These are phyloP conservation scores for Arxiozyma slooffiae DNA, from an alignment of 1,139 yeast species.

Conservation along the genomic window DNA sequence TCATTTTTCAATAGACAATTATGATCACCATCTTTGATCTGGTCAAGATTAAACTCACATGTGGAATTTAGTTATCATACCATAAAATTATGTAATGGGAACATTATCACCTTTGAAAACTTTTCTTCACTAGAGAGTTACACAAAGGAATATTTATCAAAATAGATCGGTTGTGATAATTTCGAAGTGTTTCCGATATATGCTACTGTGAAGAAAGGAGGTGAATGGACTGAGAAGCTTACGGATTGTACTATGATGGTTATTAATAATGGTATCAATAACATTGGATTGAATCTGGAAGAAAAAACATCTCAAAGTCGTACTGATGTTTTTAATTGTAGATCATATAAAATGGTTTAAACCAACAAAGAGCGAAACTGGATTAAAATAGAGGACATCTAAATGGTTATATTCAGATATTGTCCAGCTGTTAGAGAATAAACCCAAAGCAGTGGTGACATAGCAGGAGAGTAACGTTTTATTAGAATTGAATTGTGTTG, in stretches of 20 bases:
- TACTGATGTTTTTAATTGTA: constrained; percentile 1
- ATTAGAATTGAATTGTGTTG: constrained; percentile 55
- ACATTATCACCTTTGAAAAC: constrained; percentile 11
- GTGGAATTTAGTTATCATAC: constrained; percentile 17
- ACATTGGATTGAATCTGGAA: neutral
- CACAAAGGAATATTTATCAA: neutral
- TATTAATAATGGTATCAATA: constrained; percentile 1
- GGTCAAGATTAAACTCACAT: constrained; percentile 24
- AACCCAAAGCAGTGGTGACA: neutral
- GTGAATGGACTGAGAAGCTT: neutral
- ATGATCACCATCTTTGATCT: constrained; percentile 5
- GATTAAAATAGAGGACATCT: constrained; percentile 14
- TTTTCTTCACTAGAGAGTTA: neutral
- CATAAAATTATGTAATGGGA: constrained; percentile 18
- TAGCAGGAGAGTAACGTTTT: constrained; percentile 43
- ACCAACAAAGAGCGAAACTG: constrained; percentile 18
- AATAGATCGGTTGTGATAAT: neutral
- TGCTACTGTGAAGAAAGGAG: neutral
- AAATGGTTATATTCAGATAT: constrained; percentile 28
- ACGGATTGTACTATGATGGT: constrained; percentile 3
- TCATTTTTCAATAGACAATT: constrained; percentile 16
- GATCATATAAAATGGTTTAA: constrained; percentile 11
- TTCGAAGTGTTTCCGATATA: constrained; percentile 1
- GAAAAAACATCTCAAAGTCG: neutral
- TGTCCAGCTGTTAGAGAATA: neutral